Percentiles rank a stretch among this genome's conserved stretches.
phyloP scores from a whole-genome alignment of 495 filamentous ascomycete genomes.

The Penicillium mononematosum region DNA sequence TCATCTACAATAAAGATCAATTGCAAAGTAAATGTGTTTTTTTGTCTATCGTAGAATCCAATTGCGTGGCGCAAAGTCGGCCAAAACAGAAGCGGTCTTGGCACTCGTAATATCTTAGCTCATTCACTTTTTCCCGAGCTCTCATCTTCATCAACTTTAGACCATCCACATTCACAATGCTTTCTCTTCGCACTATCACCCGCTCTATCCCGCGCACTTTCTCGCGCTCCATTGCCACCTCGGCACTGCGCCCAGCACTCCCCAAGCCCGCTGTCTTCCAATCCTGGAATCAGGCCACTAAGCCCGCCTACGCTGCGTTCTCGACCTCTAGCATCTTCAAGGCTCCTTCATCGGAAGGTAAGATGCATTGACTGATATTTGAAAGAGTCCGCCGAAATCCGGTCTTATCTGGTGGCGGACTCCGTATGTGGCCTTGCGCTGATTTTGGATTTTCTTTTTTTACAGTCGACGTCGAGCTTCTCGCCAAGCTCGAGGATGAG shows the following conservation, averaged over 20 bases:
- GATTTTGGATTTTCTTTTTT: constrained; percentile 12
- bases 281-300: constrained; percentile 51
- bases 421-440: constrained; percentile 6
- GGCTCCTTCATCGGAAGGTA: constrained; percentile 59
- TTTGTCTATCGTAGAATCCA: constrained; percentile 3
- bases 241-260: constrained; percentile 48
- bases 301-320: constrained; percentile 65
- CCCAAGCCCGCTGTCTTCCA: constrained; percentile 46
- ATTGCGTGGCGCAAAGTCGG: constrained; percentile 14
- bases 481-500: constrained; percentile 50
- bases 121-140: constrained; percentile 22
- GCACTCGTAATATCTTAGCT: constrained; percentile 36
- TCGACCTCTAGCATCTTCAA: constrained; percentile 63
- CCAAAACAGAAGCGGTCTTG: constrained; percentile 30
- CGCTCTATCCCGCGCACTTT: constrained; percentile 70
- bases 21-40: neutral
- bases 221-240: constrained; percentile 56
- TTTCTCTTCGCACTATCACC: constrained; percentile 69
- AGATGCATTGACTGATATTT: constrained; percentile 9
- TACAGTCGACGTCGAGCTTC: constrained; percentile 48
- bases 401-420: neutral
- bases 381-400: constrained; percentile 1
- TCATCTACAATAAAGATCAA: neutral
- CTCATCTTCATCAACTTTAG: constrained; percentile 20
- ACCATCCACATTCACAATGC: constrained; percentile 56